These are phyloP conservation scores for Colletotrichum musae DNA, from an alignment of 2,329 filamentous ascomycete genomes.

Conservation along the genomic window DNA sequence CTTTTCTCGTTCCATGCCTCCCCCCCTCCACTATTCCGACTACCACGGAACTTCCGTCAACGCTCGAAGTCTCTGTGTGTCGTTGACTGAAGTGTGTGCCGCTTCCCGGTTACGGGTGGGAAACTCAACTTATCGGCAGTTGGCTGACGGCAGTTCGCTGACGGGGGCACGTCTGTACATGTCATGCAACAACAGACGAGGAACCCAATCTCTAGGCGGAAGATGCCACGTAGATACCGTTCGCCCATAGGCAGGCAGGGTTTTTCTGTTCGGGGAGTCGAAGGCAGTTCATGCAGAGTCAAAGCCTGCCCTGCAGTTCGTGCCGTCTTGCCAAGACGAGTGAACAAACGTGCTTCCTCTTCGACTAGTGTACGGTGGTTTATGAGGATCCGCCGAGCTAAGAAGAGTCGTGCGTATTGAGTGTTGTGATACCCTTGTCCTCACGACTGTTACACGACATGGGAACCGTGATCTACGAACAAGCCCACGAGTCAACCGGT, in stretches of 20 bases:
- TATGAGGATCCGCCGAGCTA: no score
- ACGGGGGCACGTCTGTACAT: constrained; percentile 3
- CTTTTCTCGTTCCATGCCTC: no score
- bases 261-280: background rate
- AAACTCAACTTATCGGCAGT: constrained; percentile 24
- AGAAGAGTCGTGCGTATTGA: no score
- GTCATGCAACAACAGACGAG: background rate
- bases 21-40: no score
- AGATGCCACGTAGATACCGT: background rate
- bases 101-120: constrained; percentile 13
- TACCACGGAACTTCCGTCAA: no score
- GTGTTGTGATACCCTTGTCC: no score
- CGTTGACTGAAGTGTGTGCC: constrained; percentile 7
- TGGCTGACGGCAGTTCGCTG: background rate
- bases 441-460: no score
- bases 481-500: background rate
- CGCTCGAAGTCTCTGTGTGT: constrained; percentile 18
- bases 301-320: constrained; percentile 4
- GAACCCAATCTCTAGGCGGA: background rate
- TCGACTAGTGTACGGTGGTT: constrained; percentile 1
- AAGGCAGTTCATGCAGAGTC: constrained; percentile 15
- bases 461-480: no score
- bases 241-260: background rate
- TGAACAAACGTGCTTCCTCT: constrained; percentile 1
- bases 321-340: background rate